A percentile compares a stretch with the other conserved stretches of the same genome.
These are phyloP conservation scores for Penicillium ucsense DNA, from an alignment of 495 filamentous ascomycete genomes.

Conservation along the genomic window DNA sequence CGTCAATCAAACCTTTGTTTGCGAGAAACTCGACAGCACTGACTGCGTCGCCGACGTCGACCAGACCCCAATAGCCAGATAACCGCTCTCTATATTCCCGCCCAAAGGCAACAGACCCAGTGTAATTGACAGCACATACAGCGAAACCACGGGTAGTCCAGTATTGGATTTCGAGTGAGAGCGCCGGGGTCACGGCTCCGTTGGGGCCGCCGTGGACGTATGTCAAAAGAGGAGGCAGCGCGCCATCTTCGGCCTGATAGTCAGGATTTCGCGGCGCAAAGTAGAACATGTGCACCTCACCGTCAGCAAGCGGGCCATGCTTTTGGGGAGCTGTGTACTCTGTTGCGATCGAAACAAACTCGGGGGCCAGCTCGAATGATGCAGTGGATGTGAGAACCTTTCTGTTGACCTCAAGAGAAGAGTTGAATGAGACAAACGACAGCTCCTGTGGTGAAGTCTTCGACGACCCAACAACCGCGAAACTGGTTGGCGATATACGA, in stretches of 20 bases:
- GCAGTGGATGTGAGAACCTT: slow-evolving; percentile 16
- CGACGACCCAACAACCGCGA: slow-evolving; percentile 14
- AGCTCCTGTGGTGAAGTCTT: slow-evolving; percentile 14
- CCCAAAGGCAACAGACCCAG: slow-evolving; percentile 39
- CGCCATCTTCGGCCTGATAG: slow-evolving; percentile 16
- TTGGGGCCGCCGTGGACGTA: slow-evolving; percentile 42
- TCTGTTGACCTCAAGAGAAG: slow-evolving; percentile 5
- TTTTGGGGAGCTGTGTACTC: slow-evolving; percentile 17
- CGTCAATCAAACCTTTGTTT: slow-evolving; percentile 21
- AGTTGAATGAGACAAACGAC: slow-evolving; percentile 10
- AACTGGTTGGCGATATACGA: slow-evolving; percentile 12
- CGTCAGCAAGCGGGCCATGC: slow-evolving; percentile 13
- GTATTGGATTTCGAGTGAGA: slow-evolving; percentile 33
- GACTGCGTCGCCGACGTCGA: slow-evolving; percentile 35
- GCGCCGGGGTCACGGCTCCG: slow-evolving; percentile 20
- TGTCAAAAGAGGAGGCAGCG: slow-evolving; percentile 35
- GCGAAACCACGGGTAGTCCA: slow-evolving; percentile 44
- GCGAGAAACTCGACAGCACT: slow-evolving; percentile 33
- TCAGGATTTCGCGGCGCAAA: slow-evolving; percentile 35
- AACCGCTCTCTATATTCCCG: slow-evolving; percentile 36
- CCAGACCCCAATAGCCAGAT: slow-evolving; percentile 32
- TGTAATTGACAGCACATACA: slow-evolving; percentile 38
- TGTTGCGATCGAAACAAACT: slow-evolving; percentile 26
- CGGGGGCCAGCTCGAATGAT: slow-evolving; percentile 10
- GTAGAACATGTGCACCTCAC: slow-evolving; percentile 31